Conservation (phyloP, 495 filamentous ascomycete genomes). For the Annulohypoxylon stygium region DNA sequence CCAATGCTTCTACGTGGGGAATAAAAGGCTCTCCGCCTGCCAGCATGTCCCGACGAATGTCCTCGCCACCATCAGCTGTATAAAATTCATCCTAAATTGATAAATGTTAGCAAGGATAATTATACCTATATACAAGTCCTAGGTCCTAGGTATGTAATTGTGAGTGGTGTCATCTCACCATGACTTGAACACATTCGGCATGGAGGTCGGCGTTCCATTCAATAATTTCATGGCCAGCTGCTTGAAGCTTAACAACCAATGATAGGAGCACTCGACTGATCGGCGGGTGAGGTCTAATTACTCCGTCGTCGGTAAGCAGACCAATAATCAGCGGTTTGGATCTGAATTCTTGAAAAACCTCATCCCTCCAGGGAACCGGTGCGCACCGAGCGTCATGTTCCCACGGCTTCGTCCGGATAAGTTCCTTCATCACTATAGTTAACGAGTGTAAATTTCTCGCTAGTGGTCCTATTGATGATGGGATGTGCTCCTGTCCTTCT, state of each 20-base stretch:
- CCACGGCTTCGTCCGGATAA: slow-evolving; percentile 84
- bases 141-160: background rate
- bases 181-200: slow-evolving; percentile 67
- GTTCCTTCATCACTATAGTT: slow-evolving; percentile 77
- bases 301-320: slow-evolving; percentile 77
- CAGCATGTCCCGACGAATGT: slow-evolving; percentile 62
- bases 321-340: slow-evolving; percentile 74
- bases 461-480: slow-evolving; percentile 86
- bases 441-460: slow-evolving; percentile 80
- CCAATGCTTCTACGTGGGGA: slow-evolving; percentile 53
- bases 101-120: background rate
- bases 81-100: slow-evolving; percentile 62
- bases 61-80: slow-evolving; percentile 67
- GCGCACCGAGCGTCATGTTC: slow-evolving; percentile 80
- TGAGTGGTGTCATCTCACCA: slow-evolving; percentile 50
- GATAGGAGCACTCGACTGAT: slow-evolving; percentile 77
- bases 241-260: slow-evolving; percentile 70
- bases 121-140: slow-evolving; percentile 1
- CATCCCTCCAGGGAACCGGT: slow-evolving; percentile 76
- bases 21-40: slow-evolving; percentile 69
- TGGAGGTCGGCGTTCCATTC: slow-evolving; percentile 76
- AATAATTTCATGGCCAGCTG: slow-evolving; percentile 76
- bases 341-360: slow-evolving; percentile 64
- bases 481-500: slow-evolving; percentile 81
- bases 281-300: slow-evolving; percentile 82